These are phyloP conservation scores for Hericium coralloides DNA, from an alignment of 768 basidiomycete species.

Conservation along the genomic window DNA sequence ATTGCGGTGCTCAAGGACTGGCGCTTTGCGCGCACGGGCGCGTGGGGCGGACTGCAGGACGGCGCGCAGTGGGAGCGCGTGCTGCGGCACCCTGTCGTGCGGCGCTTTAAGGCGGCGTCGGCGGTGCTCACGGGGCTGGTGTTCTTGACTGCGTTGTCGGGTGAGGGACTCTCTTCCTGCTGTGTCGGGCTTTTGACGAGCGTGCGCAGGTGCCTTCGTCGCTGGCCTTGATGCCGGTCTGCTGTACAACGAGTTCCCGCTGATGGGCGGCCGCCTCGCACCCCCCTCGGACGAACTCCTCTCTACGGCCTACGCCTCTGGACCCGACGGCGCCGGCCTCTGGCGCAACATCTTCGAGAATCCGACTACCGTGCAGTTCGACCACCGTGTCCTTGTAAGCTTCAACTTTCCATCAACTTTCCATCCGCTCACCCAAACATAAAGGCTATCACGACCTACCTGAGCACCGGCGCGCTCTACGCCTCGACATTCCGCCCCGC, in stretches of 20 bases:
- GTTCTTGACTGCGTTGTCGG: conserved; percentile 86
- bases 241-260: conserved; percentile 96
- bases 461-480: conserved; percentile 56
- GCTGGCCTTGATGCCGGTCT: conserved; percentile 96
- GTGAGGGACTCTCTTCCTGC: conserved; percentile 31
- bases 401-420: background rate
- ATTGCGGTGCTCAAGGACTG: conserved; percentile 71
- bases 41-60: conserved; percentile 47
- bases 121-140: conserved; percentile 69
- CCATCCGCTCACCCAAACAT: conserved; percentile 1
- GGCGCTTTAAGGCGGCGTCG: conserved; percentile 48
- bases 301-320: conserved; percentile 65
- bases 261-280: conserved; percentile 83
- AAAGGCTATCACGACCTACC: conserved; percentile 82
- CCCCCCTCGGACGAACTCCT: conserved; percentile 83
- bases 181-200: background rate
- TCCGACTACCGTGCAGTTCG: conserved; percentile 94
- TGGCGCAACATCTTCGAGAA: conserved; percentile 98
- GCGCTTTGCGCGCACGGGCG: conserved; percentile 50
- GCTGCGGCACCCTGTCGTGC: conserved; percentile 48
- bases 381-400: conserved; percentile 86
- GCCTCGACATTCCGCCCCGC: conserved; percentile 45
- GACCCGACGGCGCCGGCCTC: conserved; percentile 57
- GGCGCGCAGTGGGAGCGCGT: conserved; percentile 33
- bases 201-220: conserved; percentile 80